Percentiles rank a stretch among this genome's conserved stretches.
Conservation (phyloP, 305 asterid genomes). For the Lippia alba region DNA sequence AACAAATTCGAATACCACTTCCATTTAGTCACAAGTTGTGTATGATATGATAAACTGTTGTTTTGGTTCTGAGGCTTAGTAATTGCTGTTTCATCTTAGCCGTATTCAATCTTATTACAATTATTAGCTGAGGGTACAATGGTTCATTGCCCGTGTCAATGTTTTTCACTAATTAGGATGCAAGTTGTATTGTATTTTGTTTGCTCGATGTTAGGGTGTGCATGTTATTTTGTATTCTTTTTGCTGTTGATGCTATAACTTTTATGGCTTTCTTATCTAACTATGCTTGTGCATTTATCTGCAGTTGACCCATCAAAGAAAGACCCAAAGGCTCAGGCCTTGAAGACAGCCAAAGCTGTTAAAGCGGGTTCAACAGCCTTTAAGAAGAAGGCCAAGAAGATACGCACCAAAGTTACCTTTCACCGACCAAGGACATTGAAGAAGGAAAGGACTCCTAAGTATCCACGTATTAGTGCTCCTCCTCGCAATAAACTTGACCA, state of each 20-base stretch:
- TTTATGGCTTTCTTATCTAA: background rate
- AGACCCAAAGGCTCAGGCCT: slow-evolving; percentile 63
- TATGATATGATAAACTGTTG: background rate
- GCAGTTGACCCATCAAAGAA: slow-evolving; percentile 51
- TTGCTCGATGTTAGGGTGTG: background rate
- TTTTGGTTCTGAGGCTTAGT: background rate
- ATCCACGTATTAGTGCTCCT: slow-evolving; percentile 65
- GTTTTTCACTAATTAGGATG: background rate
- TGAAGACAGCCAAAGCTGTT: slow-evolving; percentile 64
- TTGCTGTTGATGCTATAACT: background rate
- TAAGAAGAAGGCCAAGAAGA: slow-evolving; percentile 63
- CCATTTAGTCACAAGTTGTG: background rate
- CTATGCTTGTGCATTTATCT: slow-evolving; percentile 1
- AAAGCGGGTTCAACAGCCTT: slow-evolving; percentile 41
- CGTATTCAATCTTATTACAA: background rate
- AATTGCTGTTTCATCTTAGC: background rate
- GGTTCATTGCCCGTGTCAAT: background rate
- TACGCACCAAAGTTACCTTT: slow-evolving; percentile 61
- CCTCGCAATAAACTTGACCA: slow-evolving; percentile 61
- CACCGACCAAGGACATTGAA: slow-evolving; percentile 61
- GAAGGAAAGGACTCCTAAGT: slow-evolving; percentile 61
- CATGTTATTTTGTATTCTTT: background rate
- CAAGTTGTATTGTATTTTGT: background rate
- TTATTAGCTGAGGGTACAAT: background rate
- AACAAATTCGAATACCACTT: background rate